These are phyloP conservation scores for Beauveria scarabaeidicola DNA, from an alignment of 2,329 filamentous ascomycete genomes.

Conservation along the genomic window DNA sequence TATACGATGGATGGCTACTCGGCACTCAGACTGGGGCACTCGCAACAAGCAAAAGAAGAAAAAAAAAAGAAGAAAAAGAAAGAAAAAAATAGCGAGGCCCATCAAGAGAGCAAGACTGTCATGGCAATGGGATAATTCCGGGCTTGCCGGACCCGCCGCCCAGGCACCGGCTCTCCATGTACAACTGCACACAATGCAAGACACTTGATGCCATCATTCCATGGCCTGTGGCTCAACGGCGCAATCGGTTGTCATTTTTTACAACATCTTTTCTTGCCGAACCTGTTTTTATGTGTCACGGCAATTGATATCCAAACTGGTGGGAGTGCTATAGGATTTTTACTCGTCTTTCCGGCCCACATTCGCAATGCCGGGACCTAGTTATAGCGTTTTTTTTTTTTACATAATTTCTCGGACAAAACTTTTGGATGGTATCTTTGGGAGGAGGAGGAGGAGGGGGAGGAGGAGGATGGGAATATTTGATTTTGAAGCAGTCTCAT, in stretches of 20 bases:
- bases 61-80: too few species aligned
- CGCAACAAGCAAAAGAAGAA: neutral
- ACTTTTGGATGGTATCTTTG: slow-evolving; percentile 1
- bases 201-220: neutral
- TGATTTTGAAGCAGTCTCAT: neutral
- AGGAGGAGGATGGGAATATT: neutral
- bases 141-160: neutral
- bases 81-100: neutral
- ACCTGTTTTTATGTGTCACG: slow-evolving; percentile 4
- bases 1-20: neutral
- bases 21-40: neutral
- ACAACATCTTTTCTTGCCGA: neutral
- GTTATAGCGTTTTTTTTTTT: neutral
- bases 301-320: slow-evolving; percentile 11
- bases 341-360: slow-evolving; percentile 3
- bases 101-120: neutral
- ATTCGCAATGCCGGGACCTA: neutral
- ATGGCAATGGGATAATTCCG: neutral
- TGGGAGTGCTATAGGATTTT: slow-evolving; percentile 7
- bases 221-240: neutral
- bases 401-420: slow-evolving; percentile 2
- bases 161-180: neutral
- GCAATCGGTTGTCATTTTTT: slow-evolving; percentile 1
- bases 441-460: neutral
- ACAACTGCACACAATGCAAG: neutral